A percentile compares a stretch with the other conserved stretches of the same genome.
Evolutionary conservation across 1,284 basidiomycete species (phyloP).

Genomic region (Boletus semigastroideus): DNA sequence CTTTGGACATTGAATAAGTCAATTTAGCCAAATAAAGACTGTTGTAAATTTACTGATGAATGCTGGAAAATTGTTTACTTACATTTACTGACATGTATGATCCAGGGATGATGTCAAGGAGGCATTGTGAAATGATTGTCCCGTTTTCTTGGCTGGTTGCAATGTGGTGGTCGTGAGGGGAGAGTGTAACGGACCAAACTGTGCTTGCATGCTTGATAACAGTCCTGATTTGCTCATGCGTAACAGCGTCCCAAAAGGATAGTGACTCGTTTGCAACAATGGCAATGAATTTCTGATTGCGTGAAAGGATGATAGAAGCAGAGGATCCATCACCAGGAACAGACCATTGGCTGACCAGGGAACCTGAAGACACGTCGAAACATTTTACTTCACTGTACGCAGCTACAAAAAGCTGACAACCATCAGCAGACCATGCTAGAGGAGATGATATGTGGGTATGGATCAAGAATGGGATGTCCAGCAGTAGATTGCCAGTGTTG

Average conservation of each 20-base stretch:
- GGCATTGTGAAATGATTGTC: neutral
- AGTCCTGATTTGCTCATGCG: neutral
- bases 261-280: neutral
- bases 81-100: neutral
- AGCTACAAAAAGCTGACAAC: neutral
- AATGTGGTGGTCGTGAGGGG: neutral
- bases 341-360: neutral
- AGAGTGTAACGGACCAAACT: neutral
- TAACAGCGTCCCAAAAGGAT: conserved; percentile 5
- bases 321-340: neutral
- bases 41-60: no score
- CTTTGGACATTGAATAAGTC: no score
- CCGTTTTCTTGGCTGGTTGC: neutral
- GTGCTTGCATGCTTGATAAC: neutral
- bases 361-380: neutral
- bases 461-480: neutral
- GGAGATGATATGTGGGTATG: neutral
- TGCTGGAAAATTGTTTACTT: neutral
- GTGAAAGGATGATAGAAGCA: neutral
- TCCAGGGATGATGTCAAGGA: neutral
- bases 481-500: neutral
- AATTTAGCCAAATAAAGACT: no score
- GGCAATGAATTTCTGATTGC: neutral
- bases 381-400: neutral
- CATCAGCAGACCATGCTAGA: neutral